Conservation (phyloP, 2,329 filamentous ascomycete species). For the Colletotrichum sp. region DNA sequence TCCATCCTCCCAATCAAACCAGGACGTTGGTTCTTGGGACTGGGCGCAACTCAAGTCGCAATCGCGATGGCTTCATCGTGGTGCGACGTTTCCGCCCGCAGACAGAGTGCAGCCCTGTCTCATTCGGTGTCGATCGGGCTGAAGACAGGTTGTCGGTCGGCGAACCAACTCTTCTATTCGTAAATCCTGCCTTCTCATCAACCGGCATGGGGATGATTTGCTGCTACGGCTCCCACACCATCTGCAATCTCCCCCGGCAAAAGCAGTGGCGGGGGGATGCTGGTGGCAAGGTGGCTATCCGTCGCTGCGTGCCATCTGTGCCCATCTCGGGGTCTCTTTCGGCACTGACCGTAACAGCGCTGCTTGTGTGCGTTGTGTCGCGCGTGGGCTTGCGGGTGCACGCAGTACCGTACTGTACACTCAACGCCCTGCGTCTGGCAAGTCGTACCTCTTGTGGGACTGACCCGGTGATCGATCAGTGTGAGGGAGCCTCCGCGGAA, state of each 20-base stretch:
- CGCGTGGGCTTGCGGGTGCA: neutral
- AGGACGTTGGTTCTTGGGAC: neutral
- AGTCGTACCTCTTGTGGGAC: neutral
- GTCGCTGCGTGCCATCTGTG: neutral
- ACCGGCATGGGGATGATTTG: neutral
- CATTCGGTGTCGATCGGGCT: neutral
- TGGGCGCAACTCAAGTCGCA: neutral
- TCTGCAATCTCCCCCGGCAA: neutral
- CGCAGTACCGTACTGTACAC: neutral
- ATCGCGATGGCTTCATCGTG: constrained; percentile 8
- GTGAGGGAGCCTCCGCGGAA: neutral
- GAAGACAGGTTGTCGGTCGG: neutral
- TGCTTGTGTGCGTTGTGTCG: neutral
- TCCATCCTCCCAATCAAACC: neutral
- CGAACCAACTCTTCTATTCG: neutral
- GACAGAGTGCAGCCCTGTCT: neutral
- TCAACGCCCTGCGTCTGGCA: neutral
- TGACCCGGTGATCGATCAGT: neutral
- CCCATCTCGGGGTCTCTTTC: neutral
- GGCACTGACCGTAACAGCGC: neutral
- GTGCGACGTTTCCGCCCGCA: neutral
- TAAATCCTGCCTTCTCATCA: neutral
- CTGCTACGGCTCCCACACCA: neutral
- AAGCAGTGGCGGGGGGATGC: neutral
- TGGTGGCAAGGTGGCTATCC: neutral